Evolutionary conservation across 2,329 filamentous ascomycete species (phyloP), one percentile per base, ranked within the genome.

Genomic region (Fusarium sp.): DNA sequence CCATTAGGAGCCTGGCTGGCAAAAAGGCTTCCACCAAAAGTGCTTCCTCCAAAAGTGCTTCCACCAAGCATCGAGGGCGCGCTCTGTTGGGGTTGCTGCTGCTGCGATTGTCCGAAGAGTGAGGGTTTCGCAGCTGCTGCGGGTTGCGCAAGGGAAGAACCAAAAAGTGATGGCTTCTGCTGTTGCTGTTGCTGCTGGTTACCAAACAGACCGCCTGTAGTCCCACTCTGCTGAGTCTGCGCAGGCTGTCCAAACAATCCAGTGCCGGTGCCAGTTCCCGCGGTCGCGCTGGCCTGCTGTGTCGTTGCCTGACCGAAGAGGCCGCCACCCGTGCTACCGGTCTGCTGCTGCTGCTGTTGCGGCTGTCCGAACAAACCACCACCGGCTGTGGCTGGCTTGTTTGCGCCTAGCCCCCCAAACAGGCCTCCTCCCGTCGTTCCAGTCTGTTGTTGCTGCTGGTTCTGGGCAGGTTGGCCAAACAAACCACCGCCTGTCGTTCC

Each of bases 141-240:
- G 45, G 69, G 66, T 64, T 72, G 66, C 18, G 68, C 47, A 43
- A 66, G 67, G 42, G 73, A 69, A 46, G 62, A 70, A 21, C 78
- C 76, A 69, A 80, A 79, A 21, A 80, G 67, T 21, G 78, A 78
- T n/a, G 77, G 73, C 42, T 65, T 74, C 35, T 71, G 71, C 39
- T 70, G 69, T 46, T 71, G 63, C 5, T 53, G 54, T 43, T 72
- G 69, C 47, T 66, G 60, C 58, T 71, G 59, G 36, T 63, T 57
- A 21, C 70, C 74, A 60, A 75, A 72, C 52, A 74, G 55, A 40
- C 72, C 67, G 27, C 69, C 62, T 39, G 66, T 62, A 37, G 48
- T 60, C 50, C 54, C 63, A 23, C 57, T 25, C 42, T 61, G 58
- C 36, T 58, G 63, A 45, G 41, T 64, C 52, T 72, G 71, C 36